These are phyloP conservation scores for Magnolia officinalis DNA, from an alignment of 164 flowering plant species.

Conservation along the genomic window DNA sequence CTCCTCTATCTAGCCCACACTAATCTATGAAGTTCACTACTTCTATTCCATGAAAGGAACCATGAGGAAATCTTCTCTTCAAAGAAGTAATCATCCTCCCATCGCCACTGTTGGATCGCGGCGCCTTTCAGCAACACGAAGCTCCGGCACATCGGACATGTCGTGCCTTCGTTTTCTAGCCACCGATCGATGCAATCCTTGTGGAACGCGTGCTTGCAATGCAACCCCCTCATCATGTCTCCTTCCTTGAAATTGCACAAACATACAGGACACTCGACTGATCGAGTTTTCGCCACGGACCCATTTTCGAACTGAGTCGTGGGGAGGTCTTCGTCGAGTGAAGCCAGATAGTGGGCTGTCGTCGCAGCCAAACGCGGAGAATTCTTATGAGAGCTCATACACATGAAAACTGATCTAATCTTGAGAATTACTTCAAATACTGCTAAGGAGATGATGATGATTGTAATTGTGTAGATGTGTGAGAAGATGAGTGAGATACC, in stretches of 20 bases:
- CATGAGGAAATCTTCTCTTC: not conserved
- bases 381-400: not conserved
- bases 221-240: constrained; percentile 33
- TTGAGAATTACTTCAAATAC: constrained; percentile 25
- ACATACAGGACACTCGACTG: constrained; percentile 38
- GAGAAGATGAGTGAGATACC: constrained; percentile 25
- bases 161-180: constrained; percentile 32
- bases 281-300: not conserved
- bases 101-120: constrained; percentile 2
- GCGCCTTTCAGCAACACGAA: constrained; percentile 27
- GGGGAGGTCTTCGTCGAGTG: constrained; percentile 33
- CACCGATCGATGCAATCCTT: constrained; percentile 45
- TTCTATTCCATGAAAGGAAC: not conserved
- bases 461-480: constrained; percentile 27
- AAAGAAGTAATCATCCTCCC: not conserved
- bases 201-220: constrained; percentile 48
- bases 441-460: constrained; percentile 30
- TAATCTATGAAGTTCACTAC: not conserved
- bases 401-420: constrained; percentile 15
- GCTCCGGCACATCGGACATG: constrained; percentile 46
- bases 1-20: not conserved
- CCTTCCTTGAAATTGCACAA: constrained; percentile 40
- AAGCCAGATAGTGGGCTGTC: constrained; percentile 18
- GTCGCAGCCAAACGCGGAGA: not conserved
- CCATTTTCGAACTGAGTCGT: constrained; percentile 14